A percentile compares a stretch with the other conserved stretches of the same genome.
These are phyloP conservation scores for Adansonia gregorii DNA, from an alignment of 441 rosid genomes.

Conservation along the genomic window DNA sequence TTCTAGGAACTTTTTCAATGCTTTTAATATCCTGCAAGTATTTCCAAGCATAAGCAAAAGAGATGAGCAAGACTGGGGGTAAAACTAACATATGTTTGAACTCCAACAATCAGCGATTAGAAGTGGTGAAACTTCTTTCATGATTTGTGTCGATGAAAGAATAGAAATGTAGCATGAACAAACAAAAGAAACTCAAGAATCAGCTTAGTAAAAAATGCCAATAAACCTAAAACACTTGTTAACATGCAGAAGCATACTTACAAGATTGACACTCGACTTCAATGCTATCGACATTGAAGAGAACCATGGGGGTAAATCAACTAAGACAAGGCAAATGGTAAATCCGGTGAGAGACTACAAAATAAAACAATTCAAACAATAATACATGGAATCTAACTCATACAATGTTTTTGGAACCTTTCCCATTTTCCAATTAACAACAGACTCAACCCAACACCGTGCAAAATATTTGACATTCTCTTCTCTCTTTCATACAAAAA, in stretches of 20 bases:
- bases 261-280: slow-evolving; percentile 80
- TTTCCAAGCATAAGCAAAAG: slow-evolving; percentile 27
- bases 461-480: background rate
- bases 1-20: slow-evolving; percentile 50
- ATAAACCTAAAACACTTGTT: background rate
- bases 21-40: slow-evolving; percentile 53
- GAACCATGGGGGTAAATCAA: slow-evolving; percentile 94
- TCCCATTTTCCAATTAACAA: background rate
- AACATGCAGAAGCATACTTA: slow-evolving; percentile 47
- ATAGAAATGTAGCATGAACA: background rate
- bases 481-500: background rate
- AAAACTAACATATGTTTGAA: slow-evolving; percentile 1
- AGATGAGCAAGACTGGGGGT: background rate
- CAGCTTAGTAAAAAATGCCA: background rate
- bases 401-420: background rate
- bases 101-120: background rate
- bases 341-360: slow-evolving; percentile 23
- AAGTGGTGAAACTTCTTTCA: background rate
- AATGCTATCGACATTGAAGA: slow-evolving; percentile 69
- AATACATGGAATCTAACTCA: background rate
- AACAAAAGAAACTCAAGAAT: slow-evolving; percentile 4
- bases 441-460: background rate
- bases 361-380: background rate
- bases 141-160: background rate
- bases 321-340: slow-evolving; percentile 47